phyloP scores from a whole-genome alignment of 192 early-diverging fungal species.

The Linderina pennispora region DNA sequence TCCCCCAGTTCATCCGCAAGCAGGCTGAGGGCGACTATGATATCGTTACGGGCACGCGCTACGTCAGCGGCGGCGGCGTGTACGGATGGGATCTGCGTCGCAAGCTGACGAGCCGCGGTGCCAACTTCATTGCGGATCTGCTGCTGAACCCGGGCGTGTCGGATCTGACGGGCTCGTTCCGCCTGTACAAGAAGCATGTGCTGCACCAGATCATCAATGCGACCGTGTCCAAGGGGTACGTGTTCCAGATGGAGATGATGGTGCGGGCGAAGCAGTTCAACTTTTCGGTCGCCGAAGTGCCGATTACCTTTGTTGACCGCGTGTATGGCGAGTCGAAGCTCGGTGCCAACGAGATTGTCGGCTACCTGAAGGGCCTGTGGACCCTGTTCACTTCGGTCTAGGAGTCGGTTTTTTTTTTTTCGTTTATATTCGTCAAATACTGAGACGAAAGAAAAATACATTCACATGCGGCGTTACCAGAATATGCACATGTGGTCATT shows the following conservation, averaged over 20 bases:
- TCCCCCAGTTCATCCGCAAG: constrained; percentile 87
- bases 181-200: constrained; percentile 91
- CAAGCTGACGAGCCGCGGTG: constrained; percentile 95
- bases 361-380: constrained; percentile 88
- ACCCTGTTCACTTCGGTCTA: constrained; percentile 67
- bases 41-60: constrained; percentile 93
- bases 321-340: constrained; percentile 97
- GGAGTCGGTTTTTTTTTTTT: constrained; percentile 2
- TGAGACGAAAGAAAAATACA: not conserved
- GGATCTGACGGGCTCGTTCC: constrained; percentile 94
- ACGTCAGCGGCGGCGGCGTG: constrained; percentile 82
- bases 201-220: constrained; percentile 77
- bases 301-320: constrained; percentile 98
- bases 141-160: constrained; percentile 85
- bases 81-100: constrained; percentile 96
- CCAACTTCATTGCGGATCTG: constrained; percentile 88
- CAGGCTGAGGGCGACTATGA: constrained; percentile 83
- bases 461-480: too few species aligned
- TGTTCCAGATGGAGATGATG: constrained; percentile 99
- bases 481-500: too few species aligned
- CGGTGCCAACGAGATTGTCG: constrained; percentile 90
- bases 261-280: constrained; percentile 90
- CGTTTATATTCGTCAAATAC: not conserved
- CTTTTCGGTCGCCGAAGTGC: constrained; percentile 83
- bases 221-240: constrained; percentile 93